Evolutionary conservation across 441 rosid species (phyloP), one percentile per base, ranked within the genome.

Genomic region (Populus trichocarpa): DNA sequence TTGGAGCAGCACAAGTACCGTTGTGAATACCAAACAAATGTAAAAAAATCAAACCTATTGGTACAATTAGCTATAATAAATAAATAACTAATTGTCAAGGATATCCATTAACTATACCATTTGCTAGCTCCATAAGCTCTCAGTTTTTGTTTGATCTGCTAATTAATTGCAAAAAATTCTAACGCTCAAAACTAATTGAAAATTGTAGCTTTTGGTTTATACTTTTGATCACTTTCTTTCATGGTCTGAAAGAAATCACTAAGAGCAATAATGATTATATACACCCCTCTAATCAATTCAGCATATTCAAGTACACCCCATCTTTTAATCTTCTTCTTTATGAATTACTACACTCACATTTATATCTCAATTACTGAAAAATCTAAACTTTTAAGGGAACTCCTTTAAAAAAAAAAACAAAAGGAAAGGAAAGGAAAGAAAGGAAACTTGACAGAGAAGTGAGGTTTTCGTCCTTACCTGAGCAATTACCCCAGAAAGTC

Each of bases 401-500:
- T 40, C 6, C 25, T 10, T 40, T 53, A 12, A 40, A 1, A 70
- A 33, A 13, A 30, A 5, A 32, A 33, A 32, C 0, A 6, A 33
- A 33, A 6, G 36, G 8, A 6, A 33, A 33, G 35, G 35, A 33
- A 35, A 16, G 50, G 14, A 40, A 70, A 40, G 53, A 40, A 11
- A 10, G 7, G 13, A 30, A 22, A 6, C 18, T 57, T 36, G 16
- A 23, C 9, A 16, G 20, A 25, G 50, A 3, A 46, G 57, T 33
- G 20, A 38, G 65, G 65, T 76, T 23, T 22, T 71, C 18, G 2
- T 32, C 38, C 64, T 42, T 86, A 90, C 98, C 98, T 94, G 96
- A 76, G 97, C 95, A 67, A 88, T 81, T 70, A 83, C 94, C 73
- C 98, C 97, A 35, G 98, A 91, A 33, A 88, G 67, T 20, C 97